Evolutionary conservation across 768 basidiomycete species (phyloP), one percentile per base, ranked within the genome.

Genomic region (Leccinum sublutescens): DNA sequence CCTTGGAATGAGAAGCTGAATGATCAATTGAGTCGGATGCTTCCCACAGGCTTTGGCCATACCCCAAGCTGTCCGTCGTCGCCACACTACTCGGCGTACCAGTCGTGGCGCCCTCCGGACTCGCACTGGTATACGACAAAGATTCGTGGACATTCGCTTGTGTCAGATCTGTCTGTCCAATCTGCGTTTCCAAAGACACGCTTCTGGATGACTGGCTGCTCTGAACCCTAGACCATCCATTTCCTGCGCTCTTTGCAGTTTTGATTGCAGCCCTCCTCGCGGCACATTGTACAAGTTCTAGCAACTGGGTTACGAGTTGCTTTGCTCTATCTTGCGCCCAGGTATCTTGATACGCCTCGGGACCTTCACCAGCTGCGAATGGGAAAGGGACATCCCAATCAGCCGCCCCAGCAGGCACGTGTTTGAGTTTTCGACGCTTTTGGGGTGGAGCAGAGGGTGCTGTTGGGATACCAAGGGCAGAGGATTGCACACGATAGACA

Each of bases 341-440:
- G 27, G 76, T 85, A 54, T 76, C 69, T 9, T 73, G 78, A 70
- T 92, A 92, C n/a, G 78, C 76, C 17, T 79, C 68, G 2, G 91
- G 88, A 2, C 87, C 91, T 63, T 93, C 86, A 29, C 88, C 91
- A 51, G 79, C 43, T 71, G 73, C 69, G 62, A 92, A 92, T 6
- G 91, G 91, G 69, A 86, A 92, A 0, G 91, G 91, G 0, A 92
- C 82, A 64, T 91, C 89, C 91, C 91, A 93, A 66, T 91, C 89
- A 1, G 71, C 79, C 1, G 91, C 91, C 11, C 91, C 91, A 21
- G 91, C 91, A 34, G 91, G 91, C 14, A 93, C 89, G 9, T 77
- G 74, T 57, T 77, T 78, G 14, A 91, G 75, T 64, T 82, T 88
- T 29, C 89, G 80, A 60, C 82, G 85, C 73, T 89, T 91, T 19